Evolutionary conservation across 306 rosid genomes (phyloP).

Genomic region (Casuarina glauca): DNA sequence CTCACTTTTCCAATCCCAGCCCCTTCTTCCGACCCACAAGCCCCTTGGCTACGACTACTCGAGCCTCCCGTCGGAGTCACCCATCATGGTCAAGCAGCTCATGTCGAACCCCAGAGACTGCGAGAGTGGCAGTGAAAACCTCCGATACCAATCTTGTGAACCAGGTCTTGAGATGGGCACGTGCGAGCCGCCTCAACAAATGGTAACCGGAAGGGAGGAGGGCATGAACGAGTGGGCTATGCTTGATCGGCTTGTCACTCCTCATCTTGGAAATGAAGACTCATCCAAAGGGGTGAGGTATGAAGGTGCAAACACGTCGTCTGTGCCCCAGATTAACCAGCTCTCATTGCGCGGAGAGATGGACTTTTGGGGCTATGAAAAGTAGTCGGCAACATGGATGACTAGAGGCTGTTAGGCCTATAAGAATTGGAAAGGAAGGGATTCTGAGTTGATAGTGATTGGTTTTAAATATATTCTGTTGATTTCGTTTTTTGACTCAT

Average conservation of each 20-base stretch:
- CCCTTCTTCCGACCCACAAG: conserved; percentile 37
- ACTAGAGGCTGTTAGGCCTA: not conserved
- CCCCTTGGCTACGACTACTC: conserved; percentile 41
- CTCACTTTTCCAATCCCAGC: conserved; percentile 60
- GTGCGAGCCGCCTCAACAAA: conserved; percentile 41
- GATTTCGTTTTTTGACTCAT: not conserved
- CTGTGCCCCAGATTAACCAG: conserved; percentile 54
- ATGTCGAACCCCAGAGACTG: conserved; percentile 69
- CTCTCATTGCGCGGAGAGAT: conserved; percentile 77
- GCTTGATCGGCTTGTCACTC: conserved; percentile 71
- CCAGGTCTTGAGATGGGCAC: conserved; percentile 48
- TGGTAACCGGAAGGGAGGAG: conserved; percentile 34
- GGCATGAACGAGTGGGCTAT: conserved; percentile 74
- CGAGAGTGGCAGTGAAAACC: conserved; percentile 61
- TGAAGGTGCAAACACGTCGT: conserved; percentile 45
- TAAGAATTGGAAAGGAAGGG: not conserved
- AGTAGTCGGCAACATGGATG: conserved; percentile 26
- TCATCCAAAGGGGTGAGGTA: conserved; percentile 53
- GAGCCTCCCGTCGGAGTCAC: conserved; percentile 36
- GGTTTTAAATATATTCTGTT: not conserved
- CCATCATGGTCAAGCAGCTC: conserved; percentile 56
- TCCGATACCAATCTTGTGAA: conserved; percentile 59
- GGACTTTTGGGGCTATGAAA: conserved; percentile 87
- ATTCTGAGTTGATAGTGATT: not conserved
- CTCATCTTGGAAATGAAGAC: conserved; percentile 64